These are phyloP conservation scores for Dryadomyces quercivorus DNA, from an alignment of 2,329 filamentous ascomycete species.

Conservation along the genomic window DNA sequence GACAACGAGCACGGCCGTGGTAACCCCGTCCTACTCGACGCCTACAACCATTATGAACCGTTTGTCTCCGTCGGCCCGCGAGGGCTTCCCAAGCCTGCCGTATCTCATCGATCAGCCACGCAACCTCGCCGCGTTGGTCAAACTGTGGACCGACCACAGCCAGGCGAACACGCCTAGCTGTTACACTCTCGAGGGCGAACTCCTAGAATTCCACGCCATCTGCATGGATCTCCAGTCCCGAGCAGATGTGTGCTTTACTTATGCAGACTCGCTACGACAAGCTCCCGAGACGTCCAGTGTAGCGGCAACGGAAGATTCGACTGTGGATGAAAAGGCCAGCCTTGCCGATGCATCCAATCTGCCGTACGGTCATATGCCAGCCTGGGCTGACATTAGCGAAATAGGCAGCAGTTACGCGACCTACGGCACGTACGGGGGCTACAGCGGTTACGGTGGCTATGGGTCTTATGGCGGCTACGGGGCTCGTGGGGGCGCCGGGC, in stretches of 20 bases:
- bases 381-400: constrained; percentile 9
- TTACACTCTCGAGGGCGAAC: constrained; percentile 35
- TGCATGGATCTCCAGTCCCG: constrained; percentile 38
- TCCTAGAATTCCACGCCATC: constrained; percentile 39
- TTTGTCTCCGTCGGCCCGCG: constrained; percentile 65
- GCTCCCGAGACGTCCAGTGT: constrained; percentile 18
- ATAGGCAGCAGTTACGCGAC: background rate
- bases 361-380: constrained; percentile 20
- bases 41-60: constrained; percentile 82
- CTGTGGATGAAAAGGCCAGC: constrained; percentile 35
- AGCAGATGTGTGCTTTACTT: constrained; percentile 37
- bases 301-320: constrained; percentile 17
- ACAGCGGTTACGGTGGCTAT: background rate
- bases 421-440: background rate
- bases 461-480: background rate
- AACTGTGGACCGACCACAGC: constrained; percentile 59
- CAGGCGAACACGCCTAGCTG: constrained; percentile 18
- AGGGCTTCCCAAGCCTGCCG: constrained; percentile 86
- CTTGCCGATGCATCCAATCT: constrained; percentile 24
- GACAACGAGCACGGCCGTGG: constrained; percentile 32
- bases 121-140: constrained; percentile 73
- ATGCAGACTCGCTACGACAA: constrained; percentile 32
- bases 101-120: constrained; percentile 85
- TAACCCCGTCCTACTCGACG: constrained; percentile 81
- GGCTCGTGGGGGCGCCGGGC: background rate